Evolutionary conservation across 768 basidiomycete genomes (phyloP).

Genomic region (Hortiboletus campestris): DNA sequence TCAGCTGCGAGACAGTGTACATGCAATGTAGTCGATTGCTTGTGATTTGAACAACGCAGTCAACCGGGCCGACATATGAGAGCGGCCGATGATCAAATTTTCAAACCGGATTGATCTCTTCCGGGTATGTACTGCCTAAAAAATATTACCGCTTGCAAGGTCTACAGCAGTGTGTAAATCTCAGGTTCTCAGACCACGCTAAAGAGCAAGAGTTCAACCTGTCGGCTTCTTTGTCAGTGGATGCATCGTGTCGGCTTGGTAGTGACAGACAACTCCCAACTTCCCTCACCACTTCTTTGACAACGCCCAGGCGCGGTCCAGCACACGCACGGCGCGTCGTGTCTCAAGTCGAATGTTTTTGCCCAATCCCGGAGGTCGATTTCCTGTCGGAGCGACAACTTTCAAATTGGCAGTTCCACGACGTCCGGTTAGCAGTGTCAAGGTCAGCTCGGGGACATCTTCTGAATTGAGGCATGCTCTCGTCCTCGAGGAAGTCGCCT

Average conservation of each 20-base stretch:
- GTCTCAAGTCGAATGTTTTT: constrained; percentile 38
- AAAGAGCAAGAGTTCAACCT: neutral
- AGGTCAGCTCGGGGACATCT: constrained; percentile 29
- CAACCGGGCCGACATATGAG: no score
- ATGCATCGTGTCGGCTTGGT: neutral
- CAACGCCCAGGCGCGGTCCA: no score
- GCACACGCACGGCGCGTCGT: neutral
- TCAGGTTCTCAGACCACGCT: neutral
- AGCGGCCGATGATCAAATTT: no score
- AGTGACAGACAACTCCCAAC: neutral
- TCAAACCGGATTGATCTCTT: no score
- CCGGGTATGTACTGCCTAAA: no score
- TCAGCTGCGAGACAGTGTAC: no score
- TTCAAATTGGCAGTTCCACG: constrained; percentile 48
- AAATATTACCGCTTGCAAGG: no score
- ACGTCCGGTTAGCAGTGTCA: constrained; percentile 41
- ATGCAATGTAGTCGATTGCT: no score
- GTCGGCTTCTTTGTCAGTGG: neutral
- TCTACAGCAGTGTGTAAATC: neutral
- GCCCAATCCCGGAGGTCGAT: constrained; percentile 42
- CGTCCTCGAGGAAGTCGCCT: constrained; percentile 58
- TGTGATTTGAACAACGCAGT: no score
- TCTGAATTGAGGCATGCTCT: constrained; percentile 42
- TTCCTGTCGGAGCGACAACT: constrained; percentile 58
- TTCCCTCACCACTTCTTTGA: neutral